These are phyloP conservation scores for Carex pumila DNA, from an alignment of 176 grass and related monocot species.

Conservation along the genomic window DNA sequence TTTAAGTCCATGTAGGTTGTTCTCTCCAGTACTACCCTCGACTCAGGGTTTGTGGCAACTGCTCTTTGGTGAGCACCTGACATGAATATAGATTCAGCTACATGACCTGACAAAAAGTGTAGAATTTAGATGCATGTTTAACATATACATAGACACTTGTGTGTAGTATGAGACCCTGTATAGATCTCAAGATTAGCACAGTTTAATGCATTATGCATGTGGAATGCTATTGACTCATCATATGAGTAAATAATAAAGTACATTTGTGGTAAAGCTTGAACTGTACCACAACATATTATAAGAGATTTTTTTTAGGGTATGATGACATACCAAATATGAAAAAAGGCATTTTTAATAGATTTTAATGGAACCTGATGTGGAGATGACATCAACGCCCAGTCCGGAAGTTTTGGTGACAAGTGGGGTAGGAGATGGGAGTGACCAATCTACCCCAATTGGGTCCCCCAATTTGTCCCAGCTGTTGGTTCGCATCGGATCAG, in stretches of 20 bases:
- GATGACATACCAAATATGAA: neutral
- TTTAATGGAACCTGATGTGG: slow-evolving; percentile 38
- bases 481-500: slow-evolving; percentile 48
- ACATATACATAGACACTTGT: neutral
- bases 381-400: slow-evolving; percentile 17
- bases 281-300: neutral
- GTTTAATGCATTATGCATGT: neutral
- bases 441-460: slow-evolving; percentile 49
- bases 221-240: neutral
- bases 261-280: neutral
- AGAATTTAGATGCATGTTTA: neutral
- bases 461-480: slow-evolving; percentile 53
- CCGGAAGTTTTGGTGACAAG: slow-evolving; percentile 32
- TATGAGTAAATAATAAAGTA: neutral
- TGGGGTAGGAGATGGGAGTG: slow-evolving; percentile 66
- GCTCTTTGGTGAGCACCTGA: slow-evolving; percentile 16
- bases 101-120: slow-evolving; percentile 19
- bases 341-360: neutral
- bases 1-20: slow-evolving; percentile 21
- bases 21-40: slow-evolving; percentile 8
- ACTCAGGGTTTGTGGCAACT: neutral
- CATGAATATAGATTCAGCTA: slow-evolving; percentile 20
- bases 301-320: no score
- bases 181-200: neutral
- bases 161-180: no score